Conservation (phyloP, 441 rosid species). For the Euphorbia corollata region DNA sequence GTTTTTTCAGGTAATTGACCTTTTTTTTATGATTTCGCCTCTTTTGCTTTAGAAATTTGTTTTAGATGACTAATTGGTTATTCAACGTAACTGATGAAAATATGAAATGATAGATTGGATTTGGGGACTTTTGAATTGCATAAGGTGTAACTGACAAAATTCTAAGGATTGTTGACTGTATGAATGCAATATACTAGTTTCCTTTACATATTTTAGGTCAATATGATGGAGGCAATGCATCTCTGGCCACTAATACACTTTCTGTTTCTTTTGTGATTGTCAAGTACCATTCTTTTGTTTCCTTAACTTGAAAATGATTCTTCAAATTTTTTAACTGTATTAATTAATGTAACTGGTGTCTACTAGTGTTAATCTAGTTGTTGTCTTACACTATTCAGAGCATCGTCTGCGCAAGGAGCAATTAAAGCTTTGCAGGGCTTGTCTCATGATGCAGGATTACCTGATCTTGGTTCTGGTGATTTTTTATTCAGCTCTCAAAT, state of each 20-base stretch:
- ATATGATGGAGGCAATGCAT: neutral
- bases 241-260: neutral
- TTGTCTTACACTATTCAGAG: conserved; percentile 43
- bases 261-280: neutral
- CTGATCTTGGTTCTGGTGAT: conserved; percentile 48
- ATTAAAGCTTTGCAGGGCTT: conserved; percentile 69
- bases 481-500: conserved; percentile 21
- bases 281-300: neutral
- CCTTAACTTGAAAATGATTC: neutral
- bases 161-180: neutral
- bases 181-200: neutral
- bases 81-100: neutral
- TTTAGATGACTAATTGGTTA: neutral
- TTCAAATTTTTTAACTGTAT: neutral
- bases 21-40: neutral
- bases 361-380: conserved; percentile 13
- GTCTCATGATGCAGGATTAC: conserved; percentile 62
- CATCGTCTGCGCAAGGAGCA: conserved; percentile 86
- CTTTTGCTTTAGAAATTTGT: neutral
- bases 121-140: neutral
- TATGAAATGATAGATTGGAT: neutral
- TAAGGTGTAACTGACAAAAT: neutral
- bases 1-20: conserved; percentile 69
- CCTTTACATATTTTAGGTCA: neutral
- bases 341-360: neutral